A percentile compares a stretch with the other conserved stretches of the same genome.
phyloP scores from a whole-genome alignment of 148 eudicot genomes.

The Arbutus unedo region DNA sequence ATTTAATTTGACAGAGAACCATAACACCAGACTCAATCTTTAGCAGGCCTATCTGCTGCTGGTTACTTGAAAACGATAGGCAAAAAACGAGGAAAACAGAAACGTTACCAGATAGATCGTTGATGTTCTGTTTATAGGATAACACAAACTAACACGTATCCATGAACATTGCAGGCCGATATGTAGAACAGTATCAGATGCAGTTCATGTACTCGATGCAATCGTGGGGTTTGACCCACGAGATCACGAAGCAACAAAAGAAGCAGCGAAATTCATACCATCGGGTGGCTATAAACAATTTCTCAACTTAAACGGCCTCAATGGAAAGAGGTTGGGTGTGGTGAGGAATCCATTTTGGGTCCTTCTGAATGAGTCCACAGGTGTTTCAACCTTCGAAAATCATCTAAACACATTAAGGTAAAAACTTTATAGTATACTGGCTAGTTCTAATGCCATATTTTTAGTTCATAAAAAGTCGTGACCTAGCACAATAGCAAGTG shows the following conservation, averaged over 20 bases:
- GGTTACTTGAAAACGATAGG: not conserved
- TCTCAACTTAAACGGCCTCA: slow-evolving; percentile 36
- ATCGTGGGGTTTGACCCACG: slow-evolving; percentile 36
- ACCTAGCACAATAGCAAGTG: not conserved
- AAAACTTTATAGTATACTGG: not conserved
- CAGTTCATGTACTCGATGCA: slow-evolving; percentile 41
- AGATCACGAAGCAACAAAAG: slow-evolving; percentile 40
- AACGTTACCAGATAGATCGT: not conserved
- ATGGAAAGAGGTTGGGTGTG: slow-evolving; percentile 46
- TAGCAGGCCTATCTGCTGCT: too few species aligned
- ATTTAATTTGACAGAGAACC: too few species aligned
- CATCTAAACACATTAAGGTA: slow-evolving; percentile 40
- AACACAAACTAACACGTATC: not conserved
- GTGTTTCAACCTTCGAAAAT: slow-evolving; percentile 21
- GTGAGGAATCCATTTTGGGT: slow-evolving; percentile 36
- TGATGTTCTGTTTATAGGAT: not conserved
- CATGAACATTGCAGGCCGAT: slow-evolving; percentile 30
- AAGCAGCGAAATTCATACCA: slow-evolving; percentile 38
- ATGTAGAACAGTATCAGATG: slow-evolving; percentile 53
- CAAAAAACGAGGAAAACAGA: not conserved
- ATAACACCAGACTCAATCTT: too few species aligned
- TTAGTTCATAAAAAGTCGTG: not conserved
- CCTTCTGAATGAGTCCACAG: not conserved
- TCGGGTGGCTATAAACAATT: slow-evolving; percentile 45
- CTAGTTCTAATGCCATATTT: not conserved